phyloP scores from a whole-genome alignment of 1,139 yeast genomes.

The Pichia terricola region DNA sequence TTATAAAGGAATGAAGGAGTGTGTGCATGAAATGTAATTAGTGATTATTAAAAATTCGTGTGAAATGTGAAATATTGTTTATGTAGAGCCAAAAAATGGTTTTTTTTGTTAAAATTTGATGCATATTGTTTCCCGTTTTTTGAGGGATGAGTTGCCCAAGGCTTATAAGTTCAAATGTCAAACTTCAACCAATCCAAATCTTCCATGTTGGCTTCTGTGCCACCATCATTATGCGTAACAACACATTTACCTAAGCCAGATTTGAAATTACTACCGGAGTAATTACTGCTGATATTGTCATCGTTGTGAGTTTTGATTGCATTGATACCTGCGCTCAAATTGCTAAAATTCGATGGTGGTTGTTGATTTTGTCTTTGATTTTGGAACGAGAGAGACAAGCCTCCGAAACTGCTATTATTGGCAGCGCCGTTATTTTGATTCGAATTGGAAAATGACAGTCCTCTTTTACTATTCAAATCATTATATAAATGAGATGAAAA shows the following conservation, averaged over 20 bases:
- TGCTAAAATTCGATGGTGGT: slow-evolving; percentile 14
- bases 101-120: no score
- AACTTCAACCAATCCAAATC: slow-evolving; percentile 27
- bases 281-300: not conserved
- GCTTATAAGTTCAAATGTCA: slow-evolving; percentile 15
- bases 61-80: no score
- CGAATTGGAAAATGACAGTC: slow-evolving; percentile 10
- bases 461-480: slow-evolving; percentile 22
- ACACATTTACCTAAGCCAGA: not conserved
- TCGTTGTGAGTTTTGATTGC: slow-evolving; percentile 9
- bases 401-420: no score
- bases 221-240: not conserved
- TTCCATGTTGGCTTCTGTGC: slow-evolving; percentile 9
- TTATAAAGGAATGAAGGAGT: no score
- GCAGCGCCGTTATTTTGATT: not conserved
- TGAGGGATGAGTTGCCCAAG: no score
- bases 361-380: not conserved
- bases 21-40: no score
- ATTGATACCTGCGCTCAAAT: slow-evolving; percentile 16
- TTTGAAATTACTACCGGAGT: not conserved
- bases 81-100: no score
- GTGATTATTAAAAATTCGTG: no score
- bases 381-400: no score
- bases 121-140: no score
- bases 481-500: slow-evolving; percentile 21